Evolutionary conservation across 2,329 filamentous ascomycete species (phyloP), one percentile per base, ranked within the genome.

Genomic region (Phialemoniopsis sp.): DNA sequence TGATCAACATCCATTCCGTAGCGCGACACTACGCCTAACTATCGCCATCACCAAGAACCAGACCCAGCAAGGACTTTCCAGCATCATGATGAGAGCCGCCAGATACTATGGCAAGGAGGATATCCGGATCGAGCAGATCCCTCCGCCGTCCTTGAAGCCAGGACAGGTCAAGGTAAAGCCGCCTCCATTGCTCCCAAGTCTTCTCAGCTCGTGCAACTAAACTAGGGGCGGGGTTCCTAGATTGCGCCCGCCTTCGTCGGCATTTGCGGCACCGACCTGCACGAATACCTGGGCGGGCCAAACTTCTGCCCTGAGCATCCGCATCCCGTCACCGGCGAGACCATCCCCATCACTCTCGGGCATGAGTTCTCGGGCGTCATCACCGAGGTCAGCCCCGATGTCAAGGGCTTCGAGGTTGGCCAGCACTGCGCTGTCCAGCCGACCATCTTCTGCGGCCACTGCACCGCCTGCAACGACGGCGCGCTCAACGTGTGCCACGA

Each of bases 281-380:
- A 60, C 41, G 57, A 58, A 34, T 61, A 56, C 43, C 43, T 54
- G 13, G 46, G 50, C 31, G 55, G 55, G n/a, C 51, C 52, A 1
- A 52, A 51, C 39, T 47, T 58, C 29, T 51, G 57, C 36, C 57
- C 56, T 18, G 48, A 46, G 18, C 45, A 43, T 17, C 74, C 76
- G 1, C 79, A 84, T 47, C 70, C 70, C 2, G 54, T 81, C 10
- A 82, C 78, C 1, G 63, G 70, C 32, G 72, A 74, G 36, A 64
- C 60, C 4, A 65, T 77, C 28, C 80, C 79, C 8, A 66, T 82
- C 17, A 77, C 68, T 2, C 61, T 83, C 21, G 80, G 80, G 32
- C 80, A 84, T 52, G 80, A 84, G 52, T 78, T 83, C 57, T 75
- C 70, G 12, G 80, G 78, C 14, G 69, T 68, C 3, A 60, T 85